Evolutionary conservation across 129 eudicot genomes (phyloP).

Genomic region (Lactuca sativa): DNA sequence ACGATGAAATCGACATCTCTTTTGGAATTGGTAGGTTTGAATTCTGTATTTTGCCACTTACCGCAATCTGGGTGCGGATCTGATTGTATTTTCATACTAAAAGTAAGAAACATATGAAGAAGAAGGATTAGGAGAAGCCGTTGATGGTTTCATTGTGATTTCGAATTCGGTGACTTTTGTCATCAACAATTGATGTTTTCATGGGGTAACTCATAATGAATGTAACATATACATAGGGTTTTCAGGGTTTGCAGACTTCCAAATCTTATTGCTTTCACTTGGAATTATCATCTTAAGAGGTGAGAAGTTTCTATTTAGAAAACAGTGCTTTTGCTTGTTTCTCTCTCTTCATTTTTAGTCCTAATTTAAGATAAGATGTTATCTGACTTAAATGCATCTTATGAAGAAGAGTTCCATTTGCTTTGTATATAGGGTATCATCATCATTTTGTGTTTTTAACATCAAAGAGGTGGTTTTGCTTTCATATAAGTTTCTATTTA

Average conservation of each 20-base stretch:
- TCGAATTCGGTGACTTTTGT: neutral
- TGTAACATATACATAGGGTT: neutral
- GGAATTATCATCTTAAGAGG: neutral
- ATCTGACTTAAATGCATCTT: neutral
- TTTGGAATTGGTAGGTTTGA: neutral
- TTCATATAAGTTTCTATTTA: neutral
- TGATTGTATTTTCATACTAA: neutral
- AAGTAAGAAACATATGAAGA: neutral
- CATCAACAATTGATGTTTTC: neutral
- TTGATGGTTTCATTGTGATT: neutral
- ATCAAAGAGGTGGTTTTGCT: neutral
- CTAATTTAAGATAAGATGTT: conserved; percentile 4
- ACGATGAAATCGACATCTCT: neutral
- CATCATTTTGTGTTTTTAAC: neutral
- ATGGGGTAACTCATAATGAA: neutral
- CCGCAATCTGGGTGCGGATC: neutral
- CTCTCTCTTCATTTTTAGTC: neutral
- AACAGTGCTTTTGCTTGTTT: neutral
- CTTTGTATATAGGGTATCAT: neutral
- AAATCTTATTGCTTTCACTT: neutral
- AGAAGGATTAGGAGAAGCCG: neutral
- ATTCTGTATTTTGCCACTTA: neutral
- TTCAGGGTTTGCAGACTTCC: neutral
- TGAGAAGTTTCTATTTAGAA: neutral
- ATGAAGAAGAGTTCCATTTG: neutral